Percentiles rank a stretch among this genome's conserved stretches.
Conservation (phyloP, 805 yeast species). For the Sugiyamaella smithiae region DNA sequence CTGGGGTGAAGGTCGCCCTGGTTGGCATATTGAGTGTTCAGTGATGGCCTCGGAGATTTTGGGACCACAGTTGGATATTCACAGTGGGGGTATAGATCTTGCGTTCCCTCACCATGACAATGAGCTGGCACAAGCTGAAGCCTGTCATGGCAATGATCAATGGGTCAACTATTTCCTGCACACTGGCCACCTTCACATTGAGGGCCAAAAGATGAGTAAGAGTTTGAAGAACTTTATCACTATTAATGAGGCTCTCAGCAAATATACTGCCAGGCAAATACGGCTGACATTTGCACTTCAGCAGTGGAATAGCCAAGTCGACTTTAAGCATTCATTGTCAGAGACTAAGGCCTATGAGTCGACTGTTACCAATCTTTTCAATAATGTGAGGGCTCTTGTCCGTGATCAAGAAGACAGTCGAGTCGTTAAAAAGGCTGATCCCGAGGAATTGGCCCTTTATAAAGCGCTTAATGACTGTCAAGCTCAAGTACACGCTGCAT, state of each 20-base stretch:
- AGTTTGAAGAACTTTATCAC: conserved; percentile 93
- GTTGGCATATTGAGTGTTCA: conserved; percentile 99
- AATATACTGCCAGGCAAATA: conserved; percentile 73
- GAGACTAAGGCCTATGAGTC: conserved; percentile 80
- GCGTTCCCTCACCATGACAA: conserved; percentile 99
- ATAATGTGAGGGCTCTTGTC: conserved; percentile 77
- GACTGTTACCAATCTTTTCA: conserved; percentile 76
- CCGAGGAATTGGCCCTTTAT: conserved; percentile 54
- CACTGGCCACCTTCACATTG: conserved; percentile 96
- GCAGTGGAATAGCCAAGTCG: conserved; percentile 90
- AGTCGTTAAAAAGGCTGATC: conserved; percentile 60
- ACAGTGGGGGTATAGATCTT: conserved; percentile 94
- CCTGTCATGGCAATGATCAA: conserved; percentile 80
- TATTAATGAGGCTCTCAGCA: conserved; percentile 79
- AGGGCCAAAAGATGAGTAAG: conserved; percentile 98
- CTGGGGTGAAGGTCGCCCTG: conserved; percentile 98
- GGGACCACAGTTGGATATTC: conserved; percentile 85
- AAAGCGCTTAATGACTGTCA: conserved; percentile 51
- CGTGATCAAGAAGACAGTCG: conserved; percentile 57
- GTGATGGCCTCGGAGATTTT: conserved; percentile 94
- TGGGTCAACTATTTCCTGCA: conserved; percentile 98
- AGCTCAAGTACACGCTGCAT: conserved; percentile 63
- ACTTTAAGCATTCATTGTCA: conserved; percentile 77
- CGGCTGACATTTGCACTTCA: conserved; percentile 87
- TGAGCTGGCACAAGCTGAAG: conserved; percentile 96